phyloP scores from a whole-genome alignment of 2,329 filamentous ascomycete species.

The Phialophora chinensis region DNA sequence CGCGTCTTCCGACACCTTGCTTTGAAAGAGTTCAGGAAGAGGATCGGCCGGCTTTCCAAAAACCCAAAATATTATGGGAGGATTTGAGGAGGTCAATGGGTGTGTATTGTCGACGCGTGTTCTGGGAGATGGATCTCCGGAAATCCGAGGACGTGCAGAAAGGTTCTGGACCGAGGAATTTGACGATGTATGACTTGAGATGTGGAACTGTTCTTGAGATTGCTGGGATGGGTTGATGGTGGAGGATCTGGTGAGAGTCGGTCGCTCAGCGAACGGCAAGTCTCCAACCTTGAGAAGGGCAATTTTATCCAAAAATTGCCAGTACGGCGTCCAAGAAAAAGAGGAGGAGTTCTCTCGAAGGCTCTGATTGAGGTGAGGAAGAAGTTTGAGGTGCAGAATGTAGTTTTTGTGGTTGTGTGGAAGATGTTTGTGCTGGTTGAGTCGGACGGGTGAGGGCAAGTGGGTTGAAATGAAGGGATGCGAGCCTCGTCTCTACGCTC shows the following conservation, averaged over 20 bases:
- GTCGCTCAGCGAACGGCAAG: neutral
- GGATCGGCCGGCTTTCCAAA: conserved; percentile 2
- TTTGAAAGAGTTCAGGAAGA: neutral
- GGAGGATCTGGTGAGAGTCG: neutral
- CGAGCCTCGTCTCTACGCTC: conserved; percentile 19
- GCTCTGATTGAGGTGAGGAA: conserved; percentile 2
- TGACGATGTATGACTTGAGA: neutral
- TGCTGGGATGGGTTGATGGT: neutral
- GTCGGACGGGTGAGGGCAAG: conserved; percentile 1
- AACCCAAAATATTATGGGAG: neutral
- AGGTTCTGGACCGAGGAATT: neutral
- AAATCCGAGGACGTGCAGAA: neutral
- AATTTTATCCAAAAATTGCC: neutral
- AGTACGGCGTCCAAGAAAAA: neutral
- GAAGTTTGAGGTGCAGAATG: conserved; percentile 3
- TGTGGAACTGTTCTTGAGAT: neutral
- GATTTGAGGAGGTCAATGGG: neutral
- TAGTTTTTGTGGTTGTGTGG: conserved; percentile 6
- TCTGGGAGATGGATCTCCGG: neutral
- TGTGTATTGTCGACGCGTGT: neutral
- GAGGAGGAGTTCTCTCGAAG: conserved; percentile 2
- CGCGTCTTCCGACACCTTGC: neutral
- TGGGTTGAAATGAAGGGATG: conserved; percentile 11
- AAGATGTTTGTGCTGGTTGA: conserved; percentile 13
- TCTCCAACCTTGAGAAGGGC: neutral